These are phyloP conservation scores for Penicillium corylophilum DNA, from an alignment of 2,329 filamentous ascomycete genomes.

Conservation along the genomic window DNA sequence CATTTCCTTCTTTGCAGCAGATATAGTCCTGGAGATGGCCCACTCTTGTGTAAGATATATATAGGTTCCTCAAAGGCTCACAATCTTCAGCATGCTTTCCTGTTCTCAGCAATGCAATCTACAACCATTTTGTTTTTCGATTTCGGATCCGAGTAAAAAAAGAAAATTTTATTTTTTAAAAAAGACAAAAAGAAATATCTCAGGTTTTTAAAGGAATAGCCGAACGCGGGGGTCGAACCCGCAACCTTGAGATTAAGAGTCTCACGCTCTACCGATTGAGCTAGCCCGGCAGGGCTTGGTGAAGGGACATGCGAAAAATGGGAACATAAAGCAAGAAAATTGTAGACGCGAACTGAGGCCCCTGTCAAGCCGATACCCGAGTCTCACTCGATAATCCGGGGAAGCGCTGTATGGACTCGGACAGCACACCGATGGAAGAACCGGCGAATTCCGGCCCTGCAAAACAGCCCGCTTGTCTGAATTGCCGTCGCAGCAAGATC, in stretches of 20 bases:
- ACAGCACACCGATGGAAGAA: constrained; percentile 15
- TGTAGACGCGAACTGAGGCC: not conserved
- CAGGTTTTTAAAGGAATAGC: constrained; percentile 26
- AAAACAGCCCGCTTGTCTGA: constrained; percentile 57
- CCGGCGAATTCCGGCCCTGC: constrained; percentile 9
- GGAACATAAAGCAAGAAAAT: not conserved
- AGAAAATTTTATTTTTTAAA: too few species aligned
- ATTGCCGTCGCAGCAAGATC: constrained; percentile 67
- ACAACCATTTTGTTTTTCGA: too few species aligned
- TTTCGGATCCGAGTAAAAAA: too few species aligned
- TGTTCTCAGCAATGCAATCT: too few species aligned
- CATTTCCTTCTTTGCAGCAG: not conserved
- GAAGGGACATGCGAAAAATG: not conserved
- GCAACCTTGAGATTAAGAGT: constrained; percentile 49
- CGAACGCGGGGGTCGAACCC: constrained; percentile 46
- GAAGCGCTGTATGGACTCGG: not conserved
- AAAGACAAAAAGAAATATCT: constrained; percentile 8
- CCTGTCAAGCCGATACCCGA: not conserved
- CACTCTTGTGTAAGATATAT: too few species aligned
- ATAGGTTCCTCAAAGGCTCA: too few species aligned
- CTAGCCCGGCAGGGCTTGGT: constrained; percentile 43
- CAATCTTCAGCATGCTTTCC: too few species aligned
- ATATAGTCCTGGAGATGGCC: too few species aligned
- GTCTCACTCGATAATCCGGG: not conserved
- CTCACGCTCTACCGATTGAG: constrained; percentile 54